These are phyloP conservation scores for Colletotrichum costaricense DNA, from an alignment of 2,329 filamentous ascomycete species.

Conservation along the genomic window DNA sequence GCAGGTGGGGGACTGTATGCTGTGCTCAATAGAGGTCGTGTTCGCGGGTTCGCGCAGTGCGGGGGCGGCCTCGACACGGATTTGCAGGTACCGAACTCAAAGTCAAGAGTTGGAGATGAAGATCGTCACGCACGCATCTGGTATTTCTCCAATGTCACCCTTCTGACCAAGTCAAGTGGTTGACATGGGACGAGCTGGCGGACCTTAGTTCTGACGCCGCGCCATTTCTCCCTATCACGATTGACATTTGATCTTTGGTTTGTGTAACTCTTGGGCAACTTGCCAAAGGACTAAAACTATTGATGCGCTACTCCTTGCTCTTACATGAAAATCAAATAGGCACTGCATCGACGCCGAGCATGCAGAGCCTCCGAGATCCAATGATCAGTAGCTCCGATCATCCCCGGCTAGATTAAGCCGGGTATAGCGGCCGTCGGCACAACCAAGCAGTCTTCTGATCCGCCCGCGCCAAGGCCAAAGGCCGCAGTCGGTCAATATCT, in stretches of 20 bases:
- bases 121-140: conserved; percentile 16
- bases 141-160: conserved; percentile 4
- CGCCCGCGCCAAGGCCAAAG: not conserved
- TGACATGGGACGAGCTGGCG: not conserved
- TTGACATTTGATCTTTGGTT: not conserved
- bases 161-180: conserved; percentile 25
- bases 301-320: not conserved
- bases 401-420: not conserved
- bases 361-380: not conserved
- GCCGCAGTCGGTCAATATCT: not conserved
- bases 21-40: not conserved
- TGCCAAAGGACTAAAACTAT: not conserved
- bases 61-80: not conserved
- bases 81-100: not conserved
- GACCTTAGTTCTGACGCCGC: not conserved
- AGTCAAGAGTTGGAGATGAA: conserved; percentile 16
- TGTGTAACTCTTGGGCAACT: not conserved
- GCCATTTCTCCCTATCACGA: not conserved
- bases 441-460: not conserved
- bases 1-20: not conserved
- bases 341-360: conserved; percentile 8
- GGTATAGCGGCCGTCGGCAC: not conserved
- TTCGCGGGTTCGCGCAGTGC: conserved; percentile 7
- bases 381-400: not conserved
- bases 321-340: conserved; percentile 3